A percentile compares a stretch with the other conserved stretches of the same genome.
These are phyloP conservation scores for Sequoia sempervirens DNA, from an alignment of 75 land plant genomes.

Conservation along the genomic window DNA sequence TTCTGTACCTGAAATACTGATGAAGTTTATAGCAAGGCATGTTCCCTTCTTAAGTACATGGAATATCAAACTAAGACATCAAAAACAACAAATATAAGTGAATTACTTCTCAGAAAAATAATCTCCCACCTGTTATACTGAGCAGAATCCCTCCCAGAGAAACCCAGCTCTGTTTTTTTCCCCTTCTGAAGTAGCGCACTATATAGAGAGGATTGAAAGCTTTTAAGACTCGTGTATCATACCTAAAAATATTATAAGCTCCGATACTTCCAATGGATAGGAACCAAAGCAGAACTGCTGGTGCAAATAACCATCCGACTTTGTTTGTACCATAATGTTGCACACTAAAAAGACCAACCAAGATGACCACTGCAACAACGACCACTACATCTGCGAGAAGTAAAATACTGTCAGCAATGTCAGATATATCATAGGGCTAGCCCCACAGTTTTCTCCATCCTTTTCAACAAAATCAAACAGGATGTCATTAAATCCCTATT, in stretches of 20 bases:
- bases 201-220: slow-evolving; percentile 73
- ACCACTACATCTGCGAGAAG: slow-evolving; percentile 56
- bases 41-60: background rate
- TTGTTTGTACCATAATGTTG: slow-evolving; percentile 81
- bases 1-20: slow-evolving; percentile 57
- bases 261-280: slow-evolving; percentile 73
- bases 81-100: background rate
- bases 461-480: background rate
- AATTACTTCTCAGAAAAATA: slow-evolving; percentile 4
- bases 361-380: slow-evolving; percentile 56
- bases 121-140: slow-evolving; percentile 68
- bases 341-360: slow-evolving; percentile 71
- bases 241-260: slow-evolving; percentile 57
- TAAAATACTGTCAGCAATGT: background rate
- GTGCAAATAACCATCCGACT: slow-evolving; percentile 92
- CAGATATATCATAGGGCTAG: background rate
- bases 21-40: slow-evolving; percentile 5
- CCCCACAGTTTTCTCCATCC: background rate
- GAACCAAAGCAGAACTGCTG: slow-evolving; percentile 79
- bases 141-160: slow-evolving; percentile 94
- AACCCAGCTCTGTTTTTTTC: slow-evolving; percentile 55
- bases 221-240: slow-evolving; percentile 55
- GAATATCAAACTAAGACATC: background rate
- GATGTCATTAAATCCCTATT: background rate
- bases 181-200: slow-evolving; percentile 45